Evolutionary conservation across 2,329 filamentous ascomycete species (phyloP).

Genomic region (Mollisiaceae sp.): DNA sequence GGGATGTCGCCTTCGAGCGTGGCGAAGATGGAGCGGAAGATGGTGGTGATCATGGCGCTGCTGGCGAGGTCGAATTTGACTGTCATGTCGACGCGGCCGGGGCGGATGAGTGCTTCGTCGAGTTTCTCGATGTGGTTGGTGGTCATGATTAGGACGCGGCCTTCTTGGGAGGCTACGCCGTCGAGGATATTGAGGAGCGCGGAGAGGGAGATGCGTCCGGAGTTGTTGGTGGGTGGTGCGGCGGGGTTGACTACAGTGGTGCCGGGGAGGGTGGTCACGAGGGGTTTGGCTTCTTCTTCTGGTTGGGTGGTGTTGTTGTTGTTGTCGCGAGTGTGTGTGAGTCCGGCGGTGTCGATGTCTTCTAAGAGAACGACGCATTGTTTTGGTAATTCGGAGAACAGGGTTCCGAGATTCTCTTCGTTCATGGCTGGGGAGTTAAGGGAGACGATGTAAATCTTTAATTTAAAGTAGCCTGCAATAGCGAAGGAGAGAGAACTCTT

Average conservation of each 20-base stretch:
- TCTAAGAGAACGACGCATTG: conserved; percentile 77
- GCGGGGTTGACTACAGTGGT: conserved; percentile 17
- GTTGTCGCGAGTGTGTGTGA: conserved; percentile 56
- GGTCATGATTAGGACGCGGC: conserved; percentile 73
- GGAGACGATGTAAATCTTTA: conserved; percentile 75
- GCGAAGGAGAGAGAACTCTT: conserved; percentile 77
- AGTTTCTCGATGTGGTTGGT: conserved; percentile 69
- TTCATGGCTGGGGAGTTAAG: conserved; percentile 65
- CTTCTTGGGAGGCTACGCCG: conserved; percentile 68
- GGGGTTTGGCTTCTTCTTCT: conserved; percentile 24
- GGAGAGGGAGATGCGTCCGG: conserved; percentile 58
- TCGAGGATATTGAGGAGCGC: conserved; percentile 74
- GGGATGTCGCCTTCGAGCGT: conserved; percentile 44
- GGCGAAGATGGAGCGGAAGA: conserved; percentile 43
- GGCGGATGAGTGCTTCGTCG: conserved; percentile 64
- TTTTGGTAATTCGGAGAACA: conserved; percentile 71
- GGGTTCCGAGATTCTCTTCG: conserved; percentile 66
- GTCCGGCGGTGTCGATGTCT: conserved; percentile 75
- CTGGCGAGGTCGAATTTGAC: conserved; percentile 54
- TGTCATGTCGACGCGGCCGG: conserved; percentile 65
- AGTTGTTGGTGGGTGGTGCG: conserved; percentile 14
- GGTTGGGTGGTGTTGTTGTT: conserved; percentile 19
- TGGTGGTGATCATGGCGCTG: conserved; percentile 37
- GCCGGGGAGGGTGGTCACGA: conserved; percentile 30
- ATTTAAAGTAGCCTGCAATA: conserved; percentile 70